A percentile compares a stretch with the other conserved stretches of the same genome.
These are phyloP conservation scores for Moricandia moricandioides DNA, from an alignment of 345 rosid species.

Conservation along the genomic window DNA sequence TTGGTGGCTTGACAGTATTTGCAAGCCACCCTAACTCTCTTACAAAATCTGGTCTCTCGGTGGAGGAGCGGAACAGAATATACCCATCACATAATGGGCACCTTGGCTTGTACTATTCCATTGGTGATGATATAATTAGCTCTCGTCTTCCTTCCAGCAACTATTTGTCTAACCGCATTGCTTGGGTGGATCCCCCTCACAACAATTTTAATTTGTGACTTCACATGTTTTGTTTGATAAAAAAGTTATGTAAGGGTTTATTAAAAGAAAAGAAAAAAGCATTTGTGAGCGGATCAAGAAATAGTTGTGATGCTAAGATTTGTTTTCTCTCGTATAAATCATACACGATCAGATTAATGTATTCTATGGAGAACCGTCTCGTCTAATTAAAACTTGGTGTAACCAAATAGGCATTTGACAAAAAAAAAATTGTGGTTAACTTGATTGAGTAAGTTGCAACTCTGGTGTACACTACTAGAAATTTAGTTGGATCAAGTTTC, in stretches of 20 bases:
- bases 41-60: background rate
- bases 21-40: background rate
- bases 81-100: background rate
- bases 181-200: slow-evolving; percentile 8
- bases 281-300: no score
- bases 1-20: slow-evolving; percentile 11
- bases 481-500: background rate
- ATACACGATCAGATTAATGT: no score
- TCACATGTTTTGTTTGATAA: background rate
- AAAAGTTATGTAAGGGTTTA: background rate
- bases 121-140: slow-evolving; percentile 1
- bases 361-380: no score
- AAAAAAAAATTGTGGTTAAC: background rate
- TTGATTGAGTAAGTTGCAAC: background rate
- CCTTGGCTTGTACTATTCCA: background rate
- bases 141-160: background rate
- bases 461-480: background rate
- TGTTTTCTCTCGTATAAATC: no score
- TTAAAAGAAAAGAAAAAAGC: background rate
- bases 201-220: background rate
- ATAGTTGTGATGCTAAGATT: no score
- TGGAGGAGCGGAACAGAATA: background rate
- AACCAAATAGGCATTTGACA: no score
- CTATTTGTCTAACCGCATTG: background rate
- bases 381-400: no score